Conservation (phyloP, 31 red algal genomes). For the Asparagopsis taxiformis region DNA sequence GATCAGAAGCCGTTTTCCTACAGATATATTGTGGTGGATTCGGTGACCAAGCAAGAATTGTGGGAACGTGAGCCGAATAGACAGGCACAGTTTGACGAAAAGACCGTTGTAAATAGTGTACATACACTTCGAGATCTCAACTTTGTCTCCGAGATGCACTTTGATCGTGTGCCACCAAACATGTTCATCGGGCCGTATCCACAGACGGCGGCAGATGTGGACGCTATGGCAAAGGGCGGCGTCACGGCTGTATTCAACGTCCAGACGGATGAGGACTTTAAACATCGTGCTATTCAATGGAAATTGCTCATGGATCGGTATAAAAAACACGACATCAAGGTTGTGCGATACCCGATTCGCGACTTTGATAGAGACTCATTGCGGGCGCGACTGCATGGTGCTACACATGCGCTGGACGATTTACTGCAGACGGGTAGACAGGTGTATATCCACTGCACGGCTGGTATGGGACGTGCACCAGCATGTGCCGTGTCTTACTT, state of each 20-base stretch:
- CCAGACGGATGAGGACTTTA: slow-evolving; percentile 94
- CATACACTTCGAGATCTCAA: slow-evolving; percentile 57
- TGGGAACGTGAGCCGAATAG: slow-evolving; percentile 97
- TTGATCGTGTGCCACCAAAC: slow-evolving; percentile 62
- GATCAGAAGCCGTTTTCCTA: slow-evolving; percentile 41
- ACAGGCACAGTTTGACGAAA: slow-evolving; percentile 26
- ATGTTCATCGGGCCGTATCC: slow-evolving; percentile 92
- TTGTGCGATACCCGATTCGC: slow-evolving; percentile 61
- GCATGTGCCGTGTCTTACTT: slow-evolving; percentile 79
- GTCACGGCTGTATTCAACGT: slow-evolving; percentile 85
- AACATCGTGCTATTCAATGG: slow-evolving; percentile 82
- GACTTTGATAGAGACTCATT: slow-evolving; percentile 73
- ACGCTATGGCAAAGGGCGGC: slow-evolving; percentile 53
- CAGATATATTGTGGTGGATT: slow-evolving; percentile 73
- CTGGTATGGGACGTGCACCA: slow-evolving; percentile 89
- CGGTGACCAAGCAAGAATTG: slow-evolving; percentile 25
- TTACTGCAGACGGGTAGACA: slow-evolving; percentile 42
- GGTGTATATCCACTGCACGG: slow-evolving; percentile 90
- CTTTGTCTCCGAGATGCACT: slow-evolving; percentile 80
- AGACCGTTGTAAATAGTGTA: slow-evolving; percentile 39
- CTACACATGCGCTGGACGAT: slow-evolving; percentile 37
- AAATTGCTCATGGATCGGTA: slow-evolving; percentile 39
- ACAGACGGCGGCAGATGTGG: slow-evolving; percentile 67
- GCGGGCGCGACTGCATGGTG: slow-evolving; percentile 34
- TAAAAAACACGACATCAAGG: slow-evolving; percentile 46